Evolutionary conservation across 2,329 filamentous ascomycete species (phyloP), one percentile per base, ranked within the genome.

Genomic region (Monosporascus sp.): DNA sequence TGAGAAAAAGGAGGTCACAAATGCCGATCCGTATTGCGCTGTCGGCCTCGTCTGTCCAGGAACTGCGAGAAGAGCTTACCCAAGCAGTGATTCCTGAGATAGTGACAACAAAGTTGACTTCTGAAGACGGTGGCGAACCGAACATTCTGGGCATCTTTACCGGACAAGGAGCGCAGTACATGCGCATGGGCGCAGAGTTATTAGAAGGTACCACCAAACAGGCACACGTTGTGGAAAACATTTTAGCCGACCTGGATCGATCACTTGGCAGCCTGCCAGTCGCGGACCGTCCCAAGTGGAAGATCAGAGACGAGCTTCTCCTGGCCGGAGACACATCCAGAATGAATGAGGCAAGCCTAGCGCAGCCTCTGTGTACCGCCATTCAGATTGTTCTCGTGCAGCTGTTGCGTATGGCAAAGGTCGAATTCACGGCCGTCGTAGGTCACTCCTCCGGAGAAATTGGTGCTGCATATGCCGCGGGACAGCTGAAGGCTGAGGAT

Each of bases 381-480:
- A 34, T 69, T 1, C 63, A 69, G 50, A 52, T 66, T 2, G 53
- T 59, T 2, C 51, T 67, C 0, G 61, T 67, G 14, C 59, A 64
- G 7, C 48, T 63, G 8, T 56, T 68, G 20, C 52, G 50, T 0
- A 56, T 60, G 0, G 67, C 67, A 16, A 70, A 70, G 2, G 52
- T 77, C 19, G 47, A 50, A 1, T 68, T 73, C 8, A 40, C 54
- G 3, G 67, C 64, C 2, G 73, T 76, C 0, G 66, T 76, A 5
- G 76, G 68, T 76, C 9, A 76, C 16, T 52, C 51, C 1, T 49
- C 45, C 2, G 51, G 51, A 6, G 51, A 52, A 31, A 52, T 52
- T 48, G 51, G 36, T 17, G 51, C 51, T 2, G 51, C 22, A 2
- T 80, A 77, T 56, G 74, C 75, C 0, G 71, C 74, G 0, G 76